Evolutionary conservation across 108 stramenopile genomes (phyloP).

Genomic region (Ochromonas danica): DNA sequence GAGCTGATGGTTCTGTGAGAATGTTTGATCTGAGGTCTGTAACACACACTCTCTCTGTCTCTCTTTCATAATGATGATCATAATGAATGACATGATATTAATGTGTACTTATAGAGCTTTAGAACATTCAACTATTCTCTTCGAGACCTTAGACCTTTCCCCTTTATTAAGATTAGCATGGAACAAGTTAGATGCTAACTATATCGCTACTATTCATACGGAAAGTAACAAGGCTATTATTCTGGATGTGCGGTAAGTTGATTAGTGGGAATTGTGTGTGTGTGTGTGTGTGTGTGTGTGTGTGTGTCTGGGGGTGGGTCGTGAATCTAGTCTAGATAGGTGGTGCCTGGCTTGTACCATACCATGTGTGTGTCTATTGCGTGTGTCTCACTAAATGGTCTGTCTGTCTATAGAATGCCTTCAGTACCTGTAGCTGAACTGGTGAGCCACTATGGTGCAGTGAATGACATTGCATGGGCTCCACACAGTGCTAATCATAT

Average conservation of each 20-base stretch:
- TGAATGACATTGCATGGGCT: slow-evolving; percentile 95
- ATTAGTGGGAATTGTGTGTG: neutral
- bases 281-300: neutral
- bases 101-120: slow-evolving; percentile 44
- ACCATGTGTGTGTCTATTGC: neutral
- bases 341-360: neutral
- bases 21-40: slow-evolving; percentile 86
- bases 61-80: neutral
- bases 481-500: slow-evolving; percentile 95
- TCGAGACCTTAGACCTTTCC: slow-evolving; percentile 79
- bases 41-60: neutral
- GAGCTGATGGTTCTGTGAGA: slow-evolving; percentile 93
- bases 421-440: slow-evolving; percentile 55
- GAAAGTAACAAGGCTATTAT: slow-evolving; percentile 79
- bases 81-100: neutral
- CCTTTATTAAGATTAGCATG: slow-evolving; percentile 90
- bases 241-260: slow-evolving; percentile 73
- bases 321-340: too few relatives aligned
- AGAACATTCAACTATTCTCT: slow-evolving; percentile 94
- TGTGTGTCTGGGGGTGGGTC: too few relatives aligned
- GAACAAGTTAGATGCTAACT: slow-evolving; percentile 99
- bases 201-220: slow-evolving; percentile 83
- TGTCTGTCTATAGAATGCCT: slow-evolving; percentile 36
- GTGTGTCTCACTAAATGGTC: slow-evolving; percentile 7
- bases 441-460: slow-evolving; percentile 74